Evolutionary conservation across 768 basidiomycete species (phyloP).

Genomic region (Trametes cinnabarina): DNA sequence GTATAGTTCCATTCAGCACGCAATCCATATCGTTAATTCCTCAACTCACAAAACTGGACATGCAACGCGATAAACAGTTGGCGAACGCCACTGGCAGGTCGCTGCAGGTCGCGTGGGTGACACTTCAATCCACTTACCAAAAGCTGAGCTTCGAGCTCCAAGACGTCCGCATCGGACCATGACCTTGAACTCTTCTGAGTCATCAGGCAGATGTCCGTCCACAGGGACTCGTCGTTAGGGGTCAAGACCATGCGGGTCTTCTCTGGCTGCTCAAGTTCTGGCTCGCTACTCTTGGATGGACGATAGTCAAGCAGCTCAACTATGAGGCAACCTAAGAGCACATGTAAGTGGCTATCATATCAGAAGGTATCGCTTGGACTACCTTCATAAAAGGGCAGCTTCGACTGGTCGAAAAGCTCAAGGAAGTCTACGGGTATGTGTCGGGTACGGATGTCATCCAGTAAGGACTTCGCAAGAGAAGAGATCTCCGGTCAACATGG

Average conservation of each 20-base stretch:
- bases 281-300: conserved; percentile 54
- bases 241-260: conserved; percentile 72
- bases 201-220: conserved; percentile 73
- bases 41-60: too few species aligned
- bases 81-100: too few species aligned
- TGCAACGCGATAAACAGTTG: too few species aligned
- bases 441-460: conserved; percentile 81
- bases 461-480: conserved; percentile 67
- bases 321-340: conserved; percentile 68
- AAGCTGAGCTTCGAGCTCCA: conserved; percentile 72
- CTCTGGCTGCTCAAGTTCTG: conserved; percentile 56
- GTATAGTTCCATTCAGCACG: too few species aligned
- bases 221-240: conserved; percentile 74
- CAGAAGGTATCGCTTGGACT: conserved; percentile 20
- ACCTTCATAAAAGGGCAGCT: conserved; percentile 85
- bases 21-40: too few species aligned
- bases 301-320: conserved; percentile 82
- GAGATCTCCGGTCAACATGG: conserved; percentile 1
- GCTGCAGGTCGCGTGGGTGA: background rate
- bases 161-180: conserved; percentile 70
- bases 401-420: conserved; percentile 71
- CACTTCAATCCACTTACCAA: conserved; percentile 49
- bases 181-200: conserved; percentile 54
- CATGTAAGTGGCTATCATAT: background rate
- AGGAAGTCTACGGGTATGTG: conserved; percentile 86